Base-by-base conservation (phyloP, 805 yeast genomes). In the Nakazawaea wyomingensis region DNA sequence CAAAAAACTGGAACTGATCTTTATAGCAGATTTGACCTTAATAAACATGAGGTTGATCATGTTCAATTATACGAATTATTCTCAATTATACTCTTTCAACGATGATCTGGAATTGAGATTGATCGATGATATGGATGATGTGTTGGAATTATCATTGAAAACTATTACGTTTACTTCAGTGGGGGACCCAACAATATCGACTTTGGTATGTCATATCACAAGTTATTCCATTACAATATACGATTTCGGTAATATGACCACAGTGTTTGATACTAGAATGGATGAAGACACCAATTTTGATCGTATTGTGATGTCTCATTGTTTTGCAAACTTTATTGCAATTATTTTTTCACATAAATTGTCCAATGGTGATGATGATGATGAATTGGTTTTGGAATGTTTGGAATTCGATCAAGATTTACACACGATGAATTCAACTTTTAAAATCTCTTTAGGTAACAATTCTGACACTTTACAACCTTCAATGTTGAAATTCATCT, bases 401-500 rank as follows among this genome's bases (percentile, higher is more conserved):
- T 30, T 38, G 10, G 10, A 19, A 29, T 18, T 14, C 20, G 20
- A 28, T n/a, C n/a, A n/a, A n/a, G n/a, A n/a, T n/a, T n/a, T n/a
- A n/a, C n/a, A n/a, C n/a, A n/a, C n/a, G n/a, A n/a, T n/a, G n/a
- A n/a, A n/a, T n/a, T n/a, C 42, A 4, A 22, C 31, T 9, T 30
- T 22, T 31, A 39, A 26, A 22, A 22, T 24, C 3, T 18, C 14
- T 6, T 34, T 33, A n/a, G 17, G 32, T 3, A 16, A n/a, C n/a
- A n/a, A n/a, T n/a, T n/a, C n/a, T n/a, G n/a, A n/a, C n/a, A n/a
- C n/a, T n/a, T n/a, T 31, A 24, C 40, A 44, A 39, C 47, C 47
- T 3, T 44, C 47, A 9, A 24, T 44, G 38, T 19, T 44, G 32
- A 43, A 43, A 34, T 21, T 37, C 19, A 13, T 17, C 11, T 5